Conservation (phyloP, 768 basidiomycete species). For the Boletus vinaceobasis region DNA sequence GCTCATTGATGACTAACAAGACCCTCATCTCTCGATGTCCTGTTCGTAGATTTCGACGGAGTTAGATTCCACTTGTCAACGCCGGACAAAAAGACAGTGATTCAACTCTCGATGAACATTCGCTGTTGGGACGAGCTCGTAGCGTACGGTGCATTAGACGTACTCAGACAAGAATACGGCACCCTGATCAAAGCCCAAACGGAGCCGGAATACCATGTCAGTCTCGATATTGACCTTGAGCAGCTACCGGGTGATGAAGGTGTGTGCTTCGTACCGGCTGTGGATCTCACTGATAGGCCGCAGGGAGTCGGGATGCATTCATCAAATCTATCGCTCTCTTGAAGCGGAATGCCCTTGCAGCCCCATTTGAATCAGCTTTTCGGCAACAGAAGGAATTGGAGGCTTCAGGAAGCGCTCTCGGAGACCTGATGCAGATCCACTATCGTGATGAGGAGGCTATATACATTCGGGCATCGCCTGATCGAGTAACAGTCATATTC, state of each 20-base stretch:
- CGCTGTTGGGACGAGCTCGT: slow-evolving; percentile 96
- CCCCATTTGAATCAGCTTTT: slow-evolving; percentile 91
- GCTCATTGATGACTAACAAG: slow-evolving; percentile 41
- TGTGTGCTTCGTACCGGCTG: slow-evolving; percentile 34
- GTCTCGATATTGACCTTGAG: slow-evolving; percentile 83
- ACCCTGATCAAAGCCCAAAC: slow-evolving; percentile 58
- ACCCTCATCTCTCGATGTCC: slow-evolving; percentile 87
- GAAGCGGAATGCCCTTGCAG: slow-evolving; percentile 91
- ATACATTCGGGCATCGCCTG: slow-evolving; percentile 87
- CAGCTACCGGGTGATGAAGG: slow-evolving; percentile 78
- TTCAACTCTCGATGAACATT: slow-evolving; percentile 93
- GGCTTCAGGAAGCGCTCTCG: slow-evolving; percentile 57
- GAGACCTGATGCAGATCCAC: slow-evolving; percentile 88
- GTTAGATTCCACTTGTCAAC: slow-evolving; percentile 93
- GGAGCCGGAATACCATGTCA: slow-evolving; percentile 89
- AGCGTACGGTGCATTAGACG: slow-evolving; percentile 76
- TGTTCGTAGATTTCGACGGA: slow-evolving; percentile 97
- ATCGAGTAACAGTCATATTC: slow-evolving; percentile 97
- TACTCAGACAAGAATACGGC: slow-evolving; percentile 83
- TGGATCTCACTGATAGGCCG: slow-evolving; percentile 6
- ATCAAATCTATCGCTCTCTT: slow-evolving; percentile 79
- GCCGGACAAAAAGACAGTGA: slow-evolving; percentile 73
- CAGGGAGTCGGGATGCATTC: slow-evolving; percentile 78
- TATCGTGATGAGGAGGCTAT: slow-evolving; percentile 98
- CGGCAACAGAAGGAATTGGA: slow-evolving; percentile 81